Conservation (phyloP, 768 basidiomycete genomes). For the Russula vinacea region DNA sequence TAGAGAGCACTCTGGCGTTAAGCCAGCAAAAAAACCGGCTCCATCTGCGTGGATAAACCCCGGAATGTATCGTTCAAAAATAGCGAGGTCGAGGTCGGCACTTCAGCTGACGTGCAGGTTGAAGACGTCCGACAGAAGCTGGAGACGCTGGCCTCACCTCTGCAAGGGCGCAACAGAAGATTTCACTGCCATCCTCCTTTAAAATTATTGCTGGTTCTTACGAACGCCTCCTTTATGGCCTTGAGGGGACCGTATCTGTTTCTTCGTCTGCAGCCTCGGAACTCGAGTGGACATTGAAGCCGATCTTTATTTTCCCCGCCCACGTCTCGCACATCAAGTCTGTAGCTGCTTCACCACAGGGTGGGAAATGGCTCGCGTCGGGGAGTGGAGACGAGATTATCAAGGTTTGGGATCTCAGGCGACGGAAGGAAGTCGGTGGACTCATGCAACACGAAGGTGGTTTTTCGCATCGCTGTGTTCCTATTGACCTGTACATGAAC, state of each 20-base stretch:
- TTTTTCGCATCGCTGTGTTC: conserved; percentile 22
- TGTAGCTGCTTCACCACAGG: conserved; percentile 80
- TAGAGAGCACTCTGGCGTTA: conserved; percentile 5
- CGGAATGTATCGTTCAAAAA: conserved; percentile 27
- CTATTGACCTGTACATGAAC: not conserved
- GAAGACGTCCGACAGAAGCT: conserved; percentile 31
- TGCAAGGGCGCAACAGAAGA: not conserved
- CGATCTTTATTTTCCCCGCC: conserved; percentile 95
- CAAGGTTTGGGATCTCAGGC: conserved; percentile 92
- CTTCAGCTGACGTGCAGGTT: not conserved
- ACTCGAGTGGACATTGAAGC: conserved; percentile 50
- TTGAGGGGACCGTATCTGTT: conserved; percentile 59
- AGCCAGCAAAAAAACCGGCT: not conserved
- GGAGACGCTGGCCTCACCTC: conserved; percentile 34
- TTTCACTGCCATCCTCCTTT: conserved; percentile 58
- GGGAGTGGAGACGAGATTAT: conserved; percentile 96
- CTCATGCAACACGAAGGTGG: conserved; percentile 93
- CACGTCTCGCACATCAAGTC: conserved; percentile 92
- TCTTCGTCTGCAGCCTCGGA: conserved; percentile 32
- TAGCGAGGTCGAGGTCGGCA: conserved; percentile 31
- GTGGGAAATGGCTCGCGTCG: conserved; percentile 94
- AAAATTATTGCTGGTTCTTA: conserved; percentile 91
- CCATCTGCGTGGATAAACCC: not conserved
- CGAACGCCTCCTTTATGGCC: conserved; percentile 92
- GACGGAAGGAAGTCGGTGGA: conserved; percentile 91